Evolutionary conservation across 768 basidiomycete genomes (phyloP).

Genomic region (Phylloporus arenicola): DNA sequence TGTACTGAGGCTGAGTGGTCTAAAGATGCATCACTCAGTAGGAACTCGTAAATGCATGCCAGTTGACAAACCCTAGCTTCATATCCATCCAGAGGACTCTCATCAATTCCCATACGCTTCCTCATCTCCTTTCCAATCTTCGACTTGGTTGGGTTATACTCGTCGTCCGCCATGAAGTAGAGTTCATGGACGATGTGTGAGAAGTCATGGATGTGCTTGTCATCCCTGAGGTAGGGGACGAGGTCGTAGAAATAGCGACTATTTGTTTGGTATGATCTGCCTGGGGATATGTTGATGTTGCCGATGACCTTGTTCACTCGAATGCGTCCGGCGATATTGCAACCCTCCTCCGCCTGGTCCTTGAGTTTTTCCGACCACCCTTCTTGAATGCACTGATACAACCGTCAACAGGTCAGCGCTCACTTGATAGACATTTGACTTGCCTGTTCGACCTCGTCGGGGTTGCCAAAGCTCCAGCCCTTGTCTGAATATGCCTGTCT

Average conservation of each 20-base stretch:
- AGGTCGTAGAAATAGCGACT: slow-evolving; percentile 77
- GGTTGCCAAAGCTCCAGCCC: slow-evolving; percentile 93
- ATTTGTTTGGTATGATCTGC: slow-evolving; percentile 89
- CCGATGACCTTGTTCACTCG: slow-evolving; percentile 97
- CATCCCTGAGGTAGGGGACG: slow-evolving; percentile 90
- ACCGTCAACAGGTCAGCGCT: neutral
- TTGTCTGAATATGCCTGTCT: slow-evolving; percentile 82
- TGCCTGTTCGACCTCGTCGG: slow-evolving; percentile 90
- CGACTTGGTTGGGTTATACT: slow-evolving; percentile 67
- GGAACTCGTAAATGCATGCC: neutral
- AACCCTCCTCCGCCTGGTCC: slow-evolving; percentile 91
- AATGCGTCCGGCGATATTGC: slow-evolving; percentile 86
- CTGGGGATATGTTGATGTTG: slow-evolving; percentile 92
- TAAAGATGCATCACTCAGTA: slow-evolving; percentile 22
- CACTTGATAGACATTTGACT: slow-evolving; percentile 17
- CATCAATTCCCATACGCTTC: slow-evolving; percentile 64
- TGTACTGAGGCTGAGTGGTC: slow-evolving; percentile 79
- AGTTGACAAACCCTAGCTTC: slow-evolving; percentile 47
- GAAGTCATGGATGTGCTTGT: slow-evolving; percentile 88
- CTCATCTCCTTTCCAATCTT: slow-evolving; percentile 57
- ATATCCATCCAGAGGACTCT: slow-evolving; percentile 71
- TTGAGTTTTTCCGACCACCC: slow-evolving; percentile 93
- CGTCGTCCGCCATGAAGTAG: slow-evolving; percentile 75
- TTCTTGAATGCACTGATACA: slow-evolving; percentile 76
- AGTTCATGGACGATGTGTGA: slow-evolving; percentile 82